These are phyloP conservation scores for Keithomyces neogunnii DNA, from an alignment of 2,329 filamentous ascomycete species.

Conservation along the genomic window DNA sequence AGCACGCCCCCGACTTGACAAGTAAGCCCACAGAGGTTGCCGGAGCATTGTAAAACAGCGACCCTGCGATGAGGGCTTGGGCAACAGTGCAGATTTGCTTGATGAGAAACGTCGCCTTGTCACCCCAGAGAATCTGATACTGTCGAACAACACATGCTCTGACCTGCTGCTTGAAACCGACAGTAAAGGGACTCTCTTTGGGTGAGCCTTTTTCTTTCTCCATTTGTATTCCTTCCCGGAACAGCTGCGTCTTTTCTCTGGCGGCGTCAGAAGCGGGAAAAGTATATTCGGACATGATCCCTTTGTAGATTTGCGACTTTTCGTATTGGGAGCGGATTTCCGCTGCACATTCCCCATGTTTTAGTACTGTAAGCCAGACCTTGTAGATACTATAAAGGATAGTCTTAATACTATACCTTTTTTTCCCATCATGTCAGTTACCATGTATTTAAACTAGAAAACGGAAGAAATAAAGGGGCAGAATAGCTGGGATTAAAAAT, in stretches of 20 bases:
- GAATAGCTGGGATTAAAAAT: too few species aligned
- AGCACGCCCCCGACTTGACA: constrained; percentile 53
- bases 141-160: constrained; percentile 48
- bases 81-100: constrained; percentile 49
- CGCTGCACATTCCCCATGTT: constrained; percentile 13
- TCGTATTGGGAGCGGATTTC: constrained; percentile 42
- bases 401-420: too few species aligned
- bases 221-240: constrained; percentile 39
- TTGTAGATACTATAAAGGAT: too few species aligned
- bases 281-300: constrained; percentile 47
- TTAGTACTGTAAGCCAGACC: too few species aligned
- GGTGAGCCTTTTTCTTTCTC: constrained; percentile 49
- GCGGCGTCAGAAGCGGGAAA: constrained; percentile 44
- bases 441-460: too few species aligned
- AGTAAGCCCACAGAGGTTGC: constrained; percentile 52
- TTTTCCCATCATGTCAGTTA: too few species aligned
- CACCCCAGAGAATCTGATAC: constrained; percentile 57
- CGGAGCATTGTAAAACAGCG: constrained; percentile 58
- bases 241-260: constrained; percentile 40
- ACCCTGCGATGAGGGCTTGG: constrained; percentile 56
- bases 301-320: constrained; percentile 37
- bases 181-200: constrained; percentile 46
- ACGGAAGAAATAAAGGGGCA: too few species aligned
- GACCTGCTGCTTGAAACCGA: constrained; percentile 46
- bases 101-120: constrained; percentile 55